Percentiles rank a stretch among this genome's conserved stretches.
These are phyloP conservation scores for Russula virescens DNA, from an alignment of 768 basidiomycete genomes.

Conservation along the genomic window DNA sequence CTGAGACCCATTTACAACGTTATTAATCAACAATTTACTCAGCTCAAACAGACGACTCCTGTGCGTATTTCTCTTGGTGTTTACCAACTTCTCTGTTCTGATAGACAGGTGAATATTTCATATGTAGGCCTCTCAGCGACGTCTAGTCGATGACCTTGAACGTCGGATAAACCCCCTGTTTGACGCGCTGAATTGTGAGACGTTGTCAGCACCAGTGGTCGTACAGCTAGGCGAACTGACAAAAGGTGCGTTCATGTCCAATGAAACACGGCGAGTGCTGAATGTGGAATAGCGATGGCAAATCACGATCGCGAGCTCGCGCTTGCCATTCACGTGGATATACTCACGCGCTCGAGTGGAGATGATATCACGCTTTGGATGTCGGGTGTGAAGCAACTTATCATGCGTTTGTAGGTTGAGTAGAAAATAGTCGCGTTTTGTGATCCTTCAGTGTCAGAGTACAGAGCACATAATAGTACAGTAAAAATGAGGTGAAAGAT, in stretches of 20 bases:
- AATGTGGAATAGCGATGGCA: constrained; percentile 60
- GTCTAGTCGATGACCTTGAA: constrained; percentile 81
- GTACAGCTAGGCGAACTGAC: constrained; percentile 67
- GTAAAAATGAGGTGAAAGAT: neutral
- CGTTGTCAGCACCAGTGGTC: constrained; percentile 61
- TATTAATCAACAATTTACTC: constrained; percentile 55
- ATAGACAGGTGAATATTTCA: constrained; percentile 8
- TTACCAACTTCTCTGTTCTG: neutral
- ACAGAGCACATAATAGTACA: neutral
- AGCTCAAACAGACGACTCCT: constrained; percentile 67
- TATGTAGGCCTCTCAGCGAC: constrained; percentile 72
- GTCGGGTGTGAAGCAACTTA: constrained; percentile 86
- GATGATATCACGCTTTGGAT: constrained; percentile 85
- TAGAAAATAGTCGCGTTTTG: neutral
- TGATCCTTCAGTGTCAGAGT: neutral
- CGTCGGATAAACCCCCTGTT: constrained; percentile 80
- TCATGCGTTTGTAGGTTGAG: constrained; percentile 52
- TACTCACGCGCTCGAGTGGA: constrained; percentile 72
- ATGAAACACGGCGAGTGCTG: neutral
- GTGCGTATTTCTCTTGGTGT: constrained; percentile 40
- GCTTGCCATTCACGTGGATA: constrained; percentile 76
- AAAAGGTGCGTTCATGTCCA: constrained; percentile 48
- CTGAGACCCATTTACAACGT: constrained; percentile 60
- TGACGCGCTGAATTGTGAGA: constrained; percentile 89
- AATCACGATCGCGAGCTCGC: constrained; percentile 72